Conservation (phyloP, 768 basidiomycete species). For the Rhodotorula toruloides region DNA sequence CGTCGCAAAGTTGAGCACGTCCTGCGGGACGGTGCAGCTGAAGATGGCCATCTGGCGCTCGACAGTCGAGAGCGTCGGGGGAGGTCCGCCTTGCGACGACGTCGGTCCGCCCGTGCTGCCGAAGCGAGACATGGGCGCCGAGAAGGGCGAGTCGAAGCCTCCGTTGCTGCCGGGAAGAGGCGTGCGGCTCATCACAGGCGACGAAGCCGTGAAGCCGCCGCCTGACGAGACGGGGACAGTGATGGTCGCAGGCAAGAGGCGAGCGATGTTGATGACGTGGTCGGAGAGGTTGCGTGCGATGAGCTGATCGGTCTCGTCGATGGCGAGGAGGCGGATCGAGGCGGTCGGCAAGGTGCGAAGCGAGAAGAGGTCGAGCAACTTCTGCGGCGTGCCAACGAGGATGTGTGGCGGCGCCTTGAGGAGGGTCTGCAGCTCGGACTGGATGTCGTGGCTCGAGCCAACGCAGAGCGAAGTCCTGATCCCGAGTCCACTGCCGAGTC, state of each 20-base stretch:
- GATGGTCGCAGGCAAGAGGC: constrained; percentile 78
- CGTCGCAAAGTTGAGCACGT: constrained; percentile 90
- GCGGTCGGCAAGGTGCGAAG: constrained; percentile 20
- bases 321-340: constrained; percentile 85
- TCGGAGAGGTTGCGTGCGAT: constrained; percentile 96
- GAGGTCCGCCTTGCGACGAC: constrained; percentile 3
- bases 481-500: constrained; percentile 87
- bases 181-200: constrained; percentile 41
- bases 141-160: constrained; percentile 43
- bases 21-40: constrained; percentile 92
- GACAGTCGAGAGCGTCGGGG: constrained; percentile 44
- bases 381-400: constrained; percentile 94
- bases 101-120: constrained; percentile 40
- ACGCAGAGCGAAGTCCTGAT: constrained; percentile 81
- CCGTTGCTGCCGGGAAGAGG: constrained; percentile 38
- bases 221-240: constrained; percentile 50
- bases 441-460: constrained; percentile 48
- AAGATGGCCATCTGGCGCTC: constrained; percentile 92
- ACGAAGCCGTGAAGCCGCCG: constrained; percentile 36
- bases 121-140: constrained; percentile 41
- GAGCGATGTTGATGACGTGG: constrained; percentile 87
- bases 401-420: constrained; percentile 86
- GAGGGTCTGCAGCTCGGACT: constrained; percentile 66
- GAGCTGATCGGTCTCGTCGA: constrained; percentile 96
- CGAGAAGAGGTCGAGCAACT: constrained; percentile 85